Evolutionary conservation across 441 rosid genomes (phyloP), one percentile per base, ranked within the genome.

Genomic region (Erodium chrysanthum): DNA sequence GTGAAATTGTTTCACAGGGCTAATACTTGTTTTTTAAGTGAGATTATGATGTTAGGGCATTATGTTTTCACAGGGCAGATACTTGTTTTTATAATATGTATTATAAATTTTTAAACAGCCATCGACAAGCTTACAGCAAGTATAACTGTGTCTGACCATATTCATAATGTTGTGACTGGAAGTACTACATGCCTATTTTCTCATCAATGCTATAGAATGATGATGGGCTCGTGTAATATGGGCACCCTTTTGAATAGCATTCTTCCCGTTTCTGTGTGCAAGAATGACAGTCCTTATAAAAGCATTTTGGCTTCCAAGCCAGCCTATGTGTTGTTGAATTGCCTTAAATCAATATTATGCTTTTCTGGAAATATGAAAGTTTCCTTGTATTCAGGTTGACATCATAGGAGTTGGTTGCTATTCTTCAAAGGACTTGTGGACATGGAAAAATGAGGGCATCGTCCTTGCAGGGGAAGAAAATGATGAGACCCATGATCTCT

Each of bases 341-440:
- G 27, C 61, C 60, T 48, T 48, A 1, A n/a, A 50, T 50, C 20
- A 50, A 5, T 17, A 50, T 50, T n/a, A 50, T 50, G 56, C 62
- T 66, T 10, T 11, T 18, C 31, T 31, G 67, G 64, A 27, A 54
- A 61, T 14, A 18, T 65, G 65, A 25, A 11, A 66, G 44, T 27
- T 52, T 27, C 58, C 21, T 69, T 71, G 58, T 44, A 18, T 77
- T 71, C 86, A 93, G 97, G 98, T 93, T 75, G 96, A 91, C 74
- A 77, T 93, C 52, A 90, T 93, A 59, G 97, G 97, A 59, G 98
- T 91, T 35, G 88, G 95, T 69, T 93, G 98, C 77, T 93, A 93
- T 76, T 93, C 98, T 58, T 93, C 98, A 21, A 86, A 81, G 80
- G 93, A 93, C 80, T 81, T 93, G 44, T 88, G 92, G 96, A 79